These are phyloP conservation scores for Magnaporthales sp. DNA, from an alignment of 2,329 filamentous ascomycete genomes.

Conservation along the genomic window DNA sequence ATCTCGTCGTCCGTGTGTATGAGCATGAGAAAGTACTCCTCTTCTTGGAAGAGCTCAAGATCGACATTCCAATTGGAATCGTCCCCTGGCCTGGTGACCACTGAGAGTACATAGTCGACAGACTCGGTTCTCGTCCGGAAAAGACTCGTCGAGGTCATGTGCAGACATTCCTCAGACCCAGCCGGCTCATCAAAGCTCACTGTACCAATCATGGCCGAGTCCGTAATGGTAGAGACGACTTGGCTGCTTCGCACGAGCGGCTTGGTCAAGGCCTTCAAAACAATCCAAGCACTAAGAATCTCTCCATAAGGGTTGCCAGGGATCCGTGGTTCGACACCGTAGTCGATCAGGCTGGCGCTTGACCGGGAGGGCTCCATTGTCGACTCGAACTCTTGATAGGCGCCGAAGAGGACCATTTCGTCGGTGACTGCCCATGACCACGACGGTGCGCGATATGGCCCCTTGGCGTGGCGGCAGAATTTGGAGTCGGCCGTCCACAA, in stretches of 20 bases:
- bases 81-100: background rate
- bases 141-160: background rate
- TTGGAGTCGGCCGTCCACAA: background rate
- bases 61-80: background rate
- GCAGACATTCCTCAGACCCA: background rate
- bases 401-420: background rate
- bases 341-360: background rate
- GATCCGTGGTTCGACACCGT: background rate
- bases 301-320: background rate
- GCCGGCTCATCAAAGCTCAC: background rate
- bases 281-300: background rate
- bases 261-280: background rate
- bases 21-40: background rate
- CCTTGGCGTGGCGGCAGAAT: background rate
- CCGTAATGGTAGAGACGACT: background rate
- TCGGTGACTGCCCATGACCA: background rate
- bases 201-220: background rate
- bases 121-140: background rate
- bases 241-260: background rate
- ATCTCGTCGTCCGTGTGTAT: background rate
- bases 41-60: background rate
- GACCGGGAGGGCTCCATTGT: background rate
- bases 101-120: background rate
- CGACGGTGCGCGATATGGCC: background rate
- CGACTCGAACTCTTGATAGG: background rate